A percentile compares a stretch with the other conserved stretches of the same genome.
phyloP scores from a whole-genome alignment of 495 filamentous ascomycete species.

The Talaromyces proteolyticus region DNA sequence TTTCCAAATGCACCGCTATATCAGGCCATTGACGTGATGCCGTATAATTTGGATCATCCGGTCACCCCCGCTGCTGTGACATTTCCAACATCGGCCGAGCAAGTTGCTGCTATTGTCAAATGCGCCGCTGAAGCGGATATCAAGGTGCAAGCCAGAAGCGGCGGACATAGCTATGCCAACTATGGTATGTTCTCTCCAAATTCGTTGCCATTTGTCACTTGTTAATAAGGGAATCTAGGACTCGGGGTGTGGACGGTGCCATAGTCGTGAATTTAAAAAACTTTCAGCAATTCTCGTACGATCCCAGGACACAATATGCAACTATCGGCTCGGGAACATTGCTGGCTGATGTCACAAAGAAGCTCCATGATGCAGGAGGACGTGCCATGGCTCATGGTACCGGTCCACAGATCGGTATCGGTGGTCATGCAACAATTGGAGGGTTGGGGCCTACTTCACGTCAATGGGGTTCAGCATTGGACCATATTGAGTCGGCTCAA shows the following conservation, averaged over 20 bases:
- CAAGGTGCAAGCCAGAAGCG: conserved; percentile 58
- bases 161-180: conserved; percentile 62
- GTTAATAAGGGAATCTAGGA: conserved; percentile 23
- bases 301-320: conserved; percentile 38
- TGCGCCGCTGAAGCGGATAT: conserved; percentile 43
- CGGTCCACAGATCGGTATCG: conserved; percentile 57
- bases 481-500: conserved; percentile 46
- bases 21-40: conserved; percentile 11
- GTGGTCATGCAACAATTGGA: conserved; percentile 62
- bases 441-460: conserved; percentile 53
- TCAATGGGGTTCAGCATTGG: conserved; percentile 54
- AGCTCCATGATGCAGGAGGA: conserved; percentile 49
- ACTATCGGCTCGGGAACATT: conserved; percentile 55
- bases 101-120: conserved; percentile 48
- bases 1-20: conserved; percentile 17
- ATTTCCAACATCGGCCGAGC: conserved; percentile 43
- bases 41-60: conserved; percentile 53
- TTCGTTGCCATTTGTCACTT: conserved; percentile 3
- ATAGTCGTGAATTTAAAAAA: conserved; percentile 34
- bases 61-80: conserved; percentile 54
- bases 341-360: conserved; percentile 52
- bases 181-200: conserved; percentile 16
- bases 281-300: conserved; percentile 8
- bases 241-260: conserved; percentile 38
- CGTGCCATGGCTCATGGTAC: conserved; percentile 60